Evolutionary conservation across 345 rosid genomes (phyloP).

Genomic region (Lumnitzera littorea): DNA sequence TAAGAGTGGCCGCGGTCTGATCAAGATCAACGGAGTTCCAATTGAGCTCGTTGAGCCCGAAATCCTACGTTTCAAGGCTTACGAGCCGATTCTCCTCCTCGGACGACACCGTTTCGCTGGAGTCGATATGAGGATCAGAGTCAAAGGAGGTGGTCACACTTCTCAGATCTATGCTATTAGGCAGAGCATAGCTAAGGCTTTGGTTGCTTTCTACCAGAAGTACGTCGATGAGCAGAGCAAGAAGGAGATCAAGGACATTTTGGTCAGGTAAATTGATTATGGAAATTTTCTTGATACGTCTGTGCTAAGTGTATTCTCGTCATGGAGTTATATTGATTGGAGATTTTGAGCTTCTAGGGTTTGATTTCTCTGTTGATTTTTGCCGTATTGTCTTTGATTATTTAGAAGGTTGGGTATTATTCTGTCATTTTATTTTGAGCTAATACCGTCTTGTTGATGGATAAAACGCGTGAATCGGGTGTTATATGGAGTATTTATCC

Average conservation of each 20-base stretch:
- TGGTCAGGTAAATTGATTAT: slow-evolving; percentile 37
- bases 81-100: slow-evolving; percentile 71
- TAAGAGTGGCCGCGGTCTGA: slow-evolving; percentile 62
- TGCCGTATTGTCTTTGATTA: too few relatives aligned
- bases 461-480: too few relatives aligned
- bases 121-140: slow-evolving; percentile 67
- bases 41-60: slow-evolving; percentile 73
- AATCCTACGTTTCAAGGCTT: slow-evolving; percentile 73
- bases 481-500: too few relatives aligned
- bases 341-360: too few relatives aligned
- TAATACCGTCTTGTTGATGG: too few relatives aligned
- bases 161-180: slow-evolving; percentile 88
- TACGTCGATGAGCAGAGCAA: slow-evolving; percentile 80
- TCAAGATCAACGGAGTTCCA: slow-evolving; percentile 78
- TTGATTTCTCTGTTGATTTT: too few relatives aligned
- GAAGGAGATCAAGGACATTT: slow-evolving; percentile 83
- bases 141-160: slow-evolving; percentile 64
- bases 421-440: too few relatives aligned
- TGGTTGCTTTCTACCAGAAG: slow-evolving; percentile 84
- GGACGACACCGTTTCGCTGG: slow-evolving; percentile 70
- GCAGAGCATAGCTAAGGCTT: slow-evolving; percentile 86
- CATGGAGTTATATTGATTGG: not conserved
- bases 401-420: too few relatives aligned
- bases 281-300: too few relatives aligned
- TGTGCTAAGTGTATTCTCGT: too few relatives aligned